Evolutionary conservation across 73 alveolate genomes (phyloP).

Genomic region (Paramecium caudatum): DNA sequence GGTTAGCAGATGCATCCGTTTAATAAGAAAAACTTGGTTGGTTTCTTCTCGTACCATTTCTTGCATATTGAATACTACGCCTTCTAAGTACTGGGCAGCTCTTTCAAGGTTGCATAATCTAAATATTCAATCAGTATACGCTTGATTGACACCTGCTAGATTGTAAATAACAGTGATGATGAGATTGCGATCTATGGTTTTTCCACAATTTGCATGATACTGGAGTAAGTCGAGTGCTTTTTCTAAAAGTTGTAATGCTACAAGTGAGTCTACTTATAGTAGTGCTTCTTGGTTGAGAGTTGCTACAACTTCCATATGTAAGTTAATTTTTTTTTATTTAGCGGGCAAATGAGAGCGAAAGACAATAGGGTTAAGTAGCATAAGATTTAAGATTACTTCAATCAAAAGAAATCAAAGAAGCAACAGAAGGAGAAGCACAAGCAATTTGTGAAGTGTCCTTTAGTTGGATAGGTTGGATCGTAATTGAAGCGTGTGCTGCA

Average conservation of each 20-base stretch:
- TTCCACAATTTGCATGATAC: slow-evolving; percentile 39
- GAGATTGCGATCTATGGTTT: slow-evolving; percentile 65
- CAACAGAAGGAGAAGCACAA: slow-evolving; percentile 9
- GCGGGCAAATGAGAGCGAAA: slow-evolving; percentile 43
- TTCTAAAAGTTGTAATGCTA: not conserved
- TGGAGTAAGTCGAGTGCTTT: not conserved
- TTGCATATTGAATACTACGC: not conserved
- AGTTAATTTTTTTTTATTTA: slow-evolving; percentile 26
- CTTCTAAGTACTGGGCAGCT: slow-evolving; percentile 50
- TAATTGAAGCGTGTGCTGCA: not conserved
- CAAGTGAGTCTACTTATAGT: not conserved
- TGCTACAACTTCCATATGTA: slow-evolving; percentile 50
- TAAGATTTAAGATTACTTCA: too few species aligned
- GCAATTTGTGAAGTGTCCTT: slow-evolving; percentile 33
- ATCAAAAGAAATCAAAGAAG: slow-evolving; percentile 21
- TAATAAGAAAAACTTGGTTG: slow-evolving; percentile 20
- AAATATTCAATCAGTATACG: not conserved
- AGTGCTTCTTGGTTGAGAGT: slow-evolving; percentile 49
- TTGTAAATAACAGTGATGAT: slow-evolving; percentile 23
- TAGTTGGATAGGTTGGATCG: slow-evolving; percentile 11
- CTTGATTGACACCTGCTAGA: slow-evolving; percentile 35
- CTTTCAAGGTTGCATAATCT: slow-evolving; percentile 20
- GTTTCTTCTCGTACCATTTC: not conserved
- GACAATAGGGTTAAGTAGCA: too few species aligned
- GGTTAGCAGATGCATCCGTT: slow-evolving; percentile 33